phyloP scores from a whole-genome alignment of 2,329 filamentous ascomycete genomes.

The Zymoseptoria passerinii region DNA sequence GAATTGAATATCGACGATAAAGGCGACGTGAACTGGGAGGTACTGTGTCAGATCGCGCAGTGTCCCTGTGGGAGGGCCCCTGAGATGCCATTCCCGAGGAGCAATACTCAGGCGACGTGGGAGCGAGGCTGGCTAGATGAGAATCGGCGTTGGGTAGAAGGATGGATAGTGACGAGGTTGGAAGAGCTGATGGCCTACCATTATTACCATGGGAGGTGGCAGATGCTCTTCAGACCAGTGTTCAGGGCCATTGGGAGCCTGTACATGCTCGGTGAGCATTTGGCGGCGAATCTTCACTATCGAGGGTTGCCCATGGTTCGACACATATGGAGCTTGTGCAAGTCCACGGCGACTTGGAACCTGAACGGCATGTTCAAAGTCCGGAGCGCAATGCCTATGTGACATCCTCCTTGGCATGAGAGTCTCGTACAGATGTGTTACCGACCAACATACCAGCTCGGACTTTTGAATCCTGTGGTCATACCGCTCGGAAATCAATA shows the following conservation, averaged over 20 bases:
- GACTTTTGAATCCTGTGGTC: neutral
- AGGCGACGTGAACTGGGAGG: slow-evolving; percentile 19
- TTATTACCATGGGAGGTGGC: slow-evolving; percentile 18
- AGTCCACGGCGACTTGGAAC: neutral
- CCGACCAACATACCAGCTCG: neutral
- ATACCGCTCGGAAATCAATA: neutral
- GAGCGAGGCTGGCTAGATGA: slow-evolving; percentile 17
- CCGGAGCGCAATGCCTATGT: neutral
- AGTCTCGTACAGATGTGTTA: neutral
- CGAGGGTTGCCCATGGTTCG: slow-evolving; percentile 3
- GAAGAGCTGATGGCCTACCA: slow-evolving; percentile 18
- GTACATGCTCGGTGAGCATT: slow-evolving; percentile 20
- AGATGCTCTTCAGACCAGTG: slow-evolving; percentile 10
- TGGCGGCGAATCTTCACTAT: slow-evolving; percentile 24
- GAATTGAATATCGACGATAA: slow-evolving; percentile 20
- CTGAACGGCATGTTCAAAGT: neutral
- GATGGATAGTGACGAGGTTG: slow-evolving; percentile 22
- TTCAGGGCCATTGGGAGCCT: slow-evolving; percentile 17
- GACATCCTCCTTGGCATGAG: neutral
- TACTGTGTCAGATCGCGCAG: slow-evolving; percentile 15
- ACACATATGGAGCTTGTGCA: neutral
- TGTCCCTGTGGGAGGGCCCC: slow-evolving; percentile 15
- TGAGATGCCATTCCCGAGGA: slow-evolving; percentile 15
- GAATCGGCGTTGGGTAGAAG: slow-evolving; percentile 19
- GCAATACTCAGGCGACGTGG: slow-evolving; percentile 24